Evolutionary conservation across 2,329 filamentous ascomycete species (phyloP).

Genomic region (Fusarium robinianum): DNA sequence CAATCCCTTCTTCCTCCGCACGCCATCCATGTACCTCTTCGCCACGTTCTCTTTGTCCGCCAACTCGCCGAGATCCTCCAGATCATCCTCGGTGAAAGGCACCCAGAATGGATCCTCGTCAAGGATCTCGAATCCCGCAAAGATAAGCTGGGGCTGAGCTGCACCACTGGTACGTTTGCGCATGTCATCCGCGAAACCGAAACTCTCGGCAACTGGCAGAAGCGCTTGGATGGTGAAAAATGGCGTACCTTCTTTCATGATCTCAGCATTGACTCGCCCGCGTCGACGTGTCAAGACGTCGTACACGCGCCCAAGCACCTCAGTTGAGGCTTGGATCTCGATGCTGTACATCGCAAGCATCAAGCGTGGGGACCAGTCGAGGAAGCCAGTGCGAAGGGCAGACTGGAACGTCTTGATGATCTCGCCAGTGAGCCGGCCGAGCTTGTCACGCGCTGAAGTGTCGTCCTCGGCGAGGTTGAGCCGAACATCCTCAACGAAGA

Average conservation of each 20-base stretch:
- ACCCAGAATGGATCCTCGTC: constrained; percentile 99
- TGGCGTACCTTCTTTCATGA: constrained; percentile 91
- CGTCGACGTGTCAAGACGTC: constrained; percentile 94
- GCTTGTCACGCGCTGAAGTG: constrained; percentile 63
- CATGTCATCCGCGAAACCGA: constrained; percentile 96
- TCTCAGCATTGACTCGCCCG: constrained; percentile 85
- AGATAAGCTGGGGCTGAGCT: constrained; percentile 90
- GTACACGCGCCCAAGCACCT: constrained; percentile 94
- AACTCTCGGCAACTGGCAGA: constrained; percentile 90
- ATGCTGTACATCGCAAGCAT: constrained; percentile 97
- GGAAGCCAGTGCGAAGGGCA: constrained; percentile 80
- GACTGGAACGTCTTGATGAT: constrained; percentile 88
- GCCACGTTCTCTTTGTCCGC: constrained; percentile 95
- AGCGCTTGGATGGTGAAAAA: constrained; percentile 93
- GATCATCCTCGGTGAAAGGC: constrained; percentile 91
- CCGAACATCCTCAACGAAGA: constrained; percentile 81
- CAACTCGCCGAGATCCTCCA: constrained; percentile 93
- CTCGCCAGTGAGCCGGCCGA: constrained; percentile 86
- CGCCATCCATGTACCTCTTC: constrained; percentile 91
- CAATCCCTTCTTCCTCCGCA: constrained; percentile 84
- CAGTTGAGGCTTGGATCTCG: constrained; percentile 94
- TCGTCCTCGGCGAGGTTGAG: constrained; percentile 61
- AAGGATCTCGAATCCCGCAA: constrained; percentile 88
- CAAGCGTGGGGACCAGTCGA: constrained; percentile 95
- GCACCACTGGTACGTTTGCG: constrained; percentile 90